Evolutionary conservation across 2,329 filamentous ascomycete genomes (phyloP).

Genomic region (Tothia fuscella): DNA sequence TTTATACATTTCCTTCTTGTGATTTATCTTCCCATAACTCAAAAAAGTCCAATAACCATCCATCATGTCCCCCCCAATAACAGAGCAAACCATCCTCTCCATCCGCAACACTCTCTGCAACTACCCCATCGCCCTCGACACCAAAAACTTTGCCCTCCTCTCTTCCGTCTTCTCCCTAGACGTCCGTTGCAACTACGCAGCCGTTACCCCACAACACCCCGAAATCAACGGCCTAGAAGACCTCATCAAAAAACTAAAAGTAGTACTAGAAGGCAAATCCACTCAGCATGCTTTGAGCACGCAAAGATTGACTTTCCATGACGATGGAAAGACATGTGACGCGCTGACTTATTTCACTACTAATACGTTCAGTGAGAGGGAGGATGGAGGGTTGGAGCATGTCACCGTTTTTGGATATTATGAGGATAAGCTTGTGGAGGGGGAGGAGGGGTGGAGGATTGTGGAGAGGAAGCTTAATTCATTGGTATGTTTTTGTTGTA

Average conservation of each 20-base stretch:
- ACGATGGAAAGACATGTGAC: background rate
- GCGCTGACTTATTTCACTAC: constrained; percentile 9
- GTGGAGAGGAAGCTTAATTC: constrained; percentile 6
- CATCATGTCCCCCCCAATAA: background rate
- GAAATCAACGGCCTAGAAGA: background rate
- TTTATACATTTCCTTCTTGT: too few species aligned
- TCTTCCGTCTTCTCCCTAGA: constrained; percentile 28
- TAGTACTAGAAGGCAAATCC: constrained; percentile 1
- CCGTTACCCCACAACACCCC: constrained; percentile 3
- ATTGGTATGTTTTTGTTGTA: constrained; percentile 1
- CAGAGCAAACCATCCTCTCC: constrained; percentile 16
- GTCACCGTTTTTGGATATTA: constrained; percentile 9
- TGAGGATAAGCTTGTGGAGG: constrained; percentile 4
- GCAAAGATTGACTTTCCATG: background rate
- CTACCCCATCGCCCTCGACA: constrained; percentile 34
- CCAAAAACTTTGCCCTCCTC: constrained; percentile 28
- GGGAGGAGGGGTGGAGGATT: constrained; percentile 3
- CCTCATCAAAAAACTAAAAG: constrained; percentile 2
- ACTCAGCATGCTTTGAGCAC: constrained; percentile 9
- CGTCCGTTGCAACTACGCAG: constrained; percentile 30
- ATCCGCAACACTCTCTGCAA: constrained; percentile 30
- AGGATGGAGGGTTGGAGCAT: constrained; percentile 4
- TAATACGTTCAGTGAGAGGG: constrained; percentile 3
- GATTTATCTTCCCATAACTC: background rate
- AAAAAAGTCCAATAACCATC: background rate